Conservation (phyloP, 2,329 filamentous ascomycete genomes). For the Scedosporium dehoogii region DNA sequence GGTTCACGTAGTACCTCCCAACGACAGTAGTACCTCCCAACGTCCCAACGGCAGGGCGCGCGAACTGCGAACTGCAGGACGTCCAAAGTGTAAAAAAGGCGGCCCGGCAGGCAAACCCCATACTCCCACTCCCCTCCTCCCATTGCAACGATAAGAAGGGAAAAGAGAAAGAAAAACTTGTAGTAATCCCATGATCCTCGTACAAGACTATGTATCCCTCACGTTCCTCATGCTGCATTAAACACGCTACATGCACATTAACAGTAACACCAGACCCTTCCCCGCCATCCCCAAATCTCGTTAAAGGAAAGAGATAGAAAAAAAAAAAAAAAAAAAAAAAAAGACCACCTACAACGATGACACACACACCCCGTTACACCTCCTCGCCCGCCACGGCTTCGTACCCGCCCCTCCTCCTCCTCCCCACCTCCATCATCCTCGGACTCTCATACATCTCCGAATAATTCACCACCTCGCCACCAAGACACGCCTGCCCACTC, state of each 20-base stretch:
- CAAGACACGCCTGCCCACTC: conserved; percentile 65
- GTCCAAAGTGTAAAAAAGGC: neutral
- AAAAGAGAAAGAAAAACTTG: neutral
- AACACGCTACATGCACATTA: too few species aligned
- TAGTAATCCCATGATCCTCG: too few species aligned
- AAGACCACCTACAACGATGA: neutral
- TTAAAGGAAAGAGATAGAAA: neutral
- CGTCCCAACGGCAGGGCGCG: neutral
- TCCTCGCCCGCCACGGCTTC: conserved; percentile 52
- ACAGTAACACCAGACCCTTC: neutral
- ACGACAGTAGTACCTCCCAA: too few species aligned
- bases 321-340: neutral
- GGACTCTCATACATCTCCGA: conserved; percentile 83
- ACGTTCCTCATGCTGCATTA: too few species aligned
- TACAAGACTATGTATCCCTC: too few species aligned
- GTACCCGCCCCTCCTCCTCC: conserved; percentile 46
- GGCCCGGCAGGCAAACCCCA: neutral
- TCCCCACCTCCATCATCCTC: conserved; percentile 49
- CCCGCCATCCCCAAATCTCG: neutral
- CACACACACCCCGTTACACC: conserved; percentile 23
- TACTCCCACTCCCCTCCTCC: neutral
- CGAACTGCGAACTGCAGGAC: neutral
- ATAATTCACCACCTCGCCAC: conserved; percentile 75
- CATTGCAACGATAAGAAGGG: neutral
- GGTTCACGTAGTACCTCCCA: too few species aligned